phyloP scores from a whole-genome alignment of 768 basidiomycete species.

The Kwoniella dejecticola region DNA sequence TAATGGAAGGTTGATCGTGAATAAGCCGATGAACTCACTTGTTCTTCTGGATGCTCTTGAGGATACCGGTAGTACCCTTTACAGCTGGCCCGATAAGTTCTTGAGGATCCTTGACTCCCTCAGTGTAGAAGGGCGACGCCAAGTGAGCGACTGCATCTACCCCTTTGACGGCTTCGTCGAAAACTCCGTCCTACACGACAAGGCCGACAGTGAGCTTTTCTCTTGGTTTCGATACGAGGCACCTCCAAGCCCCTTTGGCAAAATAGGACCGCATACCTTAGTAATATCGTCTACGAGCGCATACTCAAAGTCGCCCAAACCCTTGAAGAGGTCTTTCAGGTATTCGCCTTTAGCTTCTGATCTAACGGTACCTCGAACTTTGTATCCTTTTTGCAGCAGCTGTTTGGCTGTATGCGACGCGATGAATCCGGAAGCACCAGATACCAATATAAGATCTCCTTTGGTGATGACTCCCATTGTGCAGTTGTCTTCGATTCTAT shows the following conservation, averaged over 20 bases:
- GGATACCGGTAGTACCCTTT: conserved; percentile 67
- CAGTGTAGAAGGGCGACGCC: conserved; percentile 43
- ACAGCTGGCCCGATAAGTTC: conserved; percentile 72
- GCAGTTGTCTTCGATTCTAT: background rate
- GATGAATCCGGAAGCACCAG: conserved; percentile 49
- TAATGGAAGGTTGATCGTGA: background rate
- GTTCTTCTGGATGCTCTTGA: conserved; percentile 65
- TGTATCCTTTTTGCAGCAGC: conserved; percentile 60
- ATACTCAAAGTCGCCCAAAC: conserved; percentile 61
- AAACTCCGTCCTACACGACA: conserved; percentile 64
- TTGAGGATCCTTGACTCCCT: conserved; percentile 38
- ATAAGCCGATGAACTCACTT: conserved; percentile 54
- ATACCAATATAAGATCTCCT: conserved; percentile 35
- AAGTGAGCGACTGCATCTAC: conserved; percentile 65
- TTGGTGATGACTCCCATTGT: conserved; percentile 31
- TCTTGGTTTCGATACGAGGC: background rate
- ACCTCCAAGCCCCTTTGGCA: background rate
- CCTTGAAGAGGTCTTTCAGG: conserved; percentile 62
- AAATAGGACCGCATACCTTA: conserved; percentile 54
- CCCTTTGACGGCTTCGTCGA: conserved; percentile 76
- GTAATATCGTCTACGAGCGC: conserved; percentile 73
- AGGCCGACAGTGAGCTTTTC: background rate
- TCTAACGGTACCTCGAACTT: conserved; percentile 69
- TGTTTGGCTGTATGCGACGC: conserved; percentile 22
- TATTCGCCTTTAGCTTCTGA: conserved; percentile 64